Evolutionary conservation across 225 moss, liverwort and hornwort genomes (phyloP).

Genomic region (Marchantia paleacea): DNA sequence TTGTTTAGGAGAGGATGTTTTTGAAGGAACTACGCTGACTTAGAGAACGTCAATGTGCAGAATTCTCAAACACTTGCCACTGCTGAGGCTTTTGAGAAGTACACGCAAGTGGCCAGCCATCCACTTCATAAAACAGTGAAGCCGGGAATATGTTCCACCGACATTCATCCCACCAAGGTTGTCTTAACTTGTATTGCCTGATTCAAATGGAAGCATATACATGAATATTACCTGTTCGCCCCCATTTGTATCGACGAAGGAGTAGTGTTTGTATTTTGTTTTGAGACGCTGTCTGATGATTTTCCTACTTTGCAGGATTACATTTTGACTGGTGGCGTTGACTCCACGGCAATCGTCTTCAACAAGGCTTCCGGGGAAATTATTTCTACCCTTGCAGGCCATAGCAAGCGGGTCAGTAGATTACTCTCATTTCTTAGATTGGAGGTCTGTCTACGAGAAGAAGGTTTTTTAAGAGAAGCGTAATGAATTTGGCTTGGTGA

Average conservation of each 20-base stretch:
- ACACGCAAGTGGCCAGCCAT: conserved; percentile 93
- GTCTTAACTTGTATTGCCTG: background rate
- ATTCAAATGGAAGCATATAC: background rate
- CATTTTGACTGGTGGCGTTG: conserved; percentile 83
- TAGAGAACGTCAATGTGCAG: conserved; percentile 38
- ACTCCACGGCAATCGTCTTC: conserved; percentile 76
- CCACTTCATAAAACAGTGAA: conserved; percentile 97
- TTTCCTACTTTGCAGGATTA: conserved; percentile 54
- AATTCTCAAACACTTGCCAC: conserved; percentile 68
- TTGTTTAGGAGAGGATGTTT: no score
- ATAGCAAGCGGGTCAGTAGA: conserved; percentile 81
- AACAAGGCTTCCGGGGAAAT: conserved; percentile 83
- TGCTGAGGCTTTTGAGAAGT: conserved; percentile 67
- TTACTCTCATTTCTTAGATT: background rate
- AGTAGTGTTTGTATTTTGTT: background rate
- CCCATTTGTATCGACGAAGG: no score
- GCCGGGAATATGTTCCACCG: conserved; percentile 80
- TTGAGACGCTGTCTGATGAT: background rate
- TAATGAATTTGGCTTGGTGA: background rate
- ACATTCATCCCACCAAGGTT: conserved; percentile 87
- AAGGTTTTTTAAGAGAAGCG: background rate
- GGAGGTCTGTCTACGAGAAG: background rate
- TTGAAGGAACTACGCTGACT: background rate
- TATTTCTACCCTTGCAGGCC: conserved; percentile 76
- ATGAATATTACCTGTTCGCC: no score